Percentiles rank a stretch among this genome's conserved stretches.
phyloP scores from a whole-genome alignment of 225 moss, liverwort and hornwort species.

The Rhytidiadelphus loreus region DNA sequence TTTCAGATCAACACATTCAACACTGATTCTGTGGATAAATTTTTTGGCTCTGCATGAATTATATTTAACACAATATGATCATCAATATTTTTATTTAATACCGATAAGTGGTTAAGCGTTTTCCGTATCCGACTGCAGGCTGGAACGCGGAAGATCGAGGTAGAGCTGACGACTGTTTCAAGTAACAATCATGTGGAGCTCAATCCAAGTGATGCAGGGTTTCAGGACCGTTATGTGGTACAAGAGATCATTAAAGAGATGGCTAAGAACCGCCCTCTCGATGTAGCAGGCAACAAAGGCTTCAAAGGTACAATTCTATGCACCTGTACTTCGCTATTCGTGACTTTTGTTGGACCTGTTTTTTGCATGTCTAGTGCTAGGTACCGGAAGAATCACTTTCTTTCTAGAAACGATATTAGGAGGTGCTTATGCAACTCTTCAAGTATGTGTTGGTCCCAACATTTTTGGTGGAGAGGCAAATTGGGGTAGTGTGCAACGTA shows the following conservation, averaged over 20 bases:
- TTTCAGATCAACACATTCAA: background rate
- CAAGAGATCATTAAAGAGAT: slow-evolving; percentile 92
- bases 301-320: slow-evolving; percentile 54
- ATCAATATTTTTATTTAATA: too few species aligned
- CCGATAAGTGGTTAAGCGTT: background rate
- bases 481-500: background rate
- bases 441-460: background rate
- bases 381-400: background rate
- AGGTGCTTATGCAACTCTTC: background rate
- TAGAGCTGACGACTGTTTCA: slow-evolving; percentile 76
- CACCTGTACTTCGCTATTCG: background rate
- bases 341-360: background rate
- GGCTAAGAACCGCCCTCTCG: slow-evolving; percentile 77
- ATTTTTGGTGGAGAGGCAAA: background rate
- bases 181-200: slow-evolving; percentile 92
- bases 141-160: slow-evolving; percentile 69
- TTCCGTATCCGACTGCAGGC: slow-evolving; percentile 29
- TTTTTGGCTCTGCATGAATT: background rate
- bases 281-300: slow-evolving; percentile 68
- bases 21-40: background rate
- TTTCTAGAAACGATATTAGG: background rate
- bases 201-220: slow-evolving; percentile 92
- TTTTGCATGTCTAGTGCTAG: background rate
- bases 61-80: background rate
- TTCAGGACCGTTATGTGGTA: slow-evolving; percentile 84